Percentiles rank a stretch among this genome's conserved stretches.
Evolutionary conservation across 2,329 filamentous ascomycete species (phyloP).

Genomic region (Huntiella omanensis): DNA sequence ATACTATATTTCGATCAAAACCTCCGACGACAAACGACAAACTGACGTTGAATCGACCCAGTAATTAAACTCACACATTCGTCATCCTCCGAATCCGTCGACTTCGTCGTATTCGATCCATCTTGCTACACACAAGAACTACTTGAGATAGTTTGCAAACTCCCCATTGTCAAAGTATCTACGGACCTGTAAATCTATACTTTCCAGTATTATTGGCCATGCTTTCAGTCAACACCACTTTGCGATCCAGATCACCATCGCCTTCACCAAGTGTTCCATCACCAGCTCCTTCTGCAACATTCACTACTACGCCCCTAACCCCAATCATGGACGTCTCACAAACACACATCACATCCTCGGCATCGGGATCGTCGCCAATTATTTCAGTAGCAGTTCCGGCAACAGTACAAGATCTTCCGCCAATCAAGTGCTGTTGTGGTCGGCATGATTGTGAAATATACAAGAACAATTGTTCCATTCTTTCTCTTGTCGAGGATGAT

Average conservation of each 20-base stretch:
- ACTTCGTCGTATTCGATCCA: no score
- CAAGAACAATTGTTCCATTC: slow-evolving; percentile 56
- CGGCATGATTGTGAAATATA: slow-evolving; percentile 61
- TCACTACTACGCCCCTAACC: slow-evolving; percentile 4
- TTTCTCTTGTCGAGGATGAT: slow-evolving; percentile 72
- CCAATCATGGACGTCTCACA: slow-evolving; percentile 4
- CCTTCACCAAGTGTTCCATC: slow-evolving; percentile 5
- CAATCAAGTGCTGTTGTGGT: slow-evolving; percentile 67
- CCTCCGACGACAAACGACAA: no score
- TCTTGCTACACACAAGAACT: not conserved
- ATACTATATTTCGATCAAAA: no score
- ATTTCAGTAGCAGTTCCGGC: not conserved
- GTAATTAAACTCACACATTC: no score
- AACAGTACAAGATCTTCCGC: slow-evolving; percentile 15
- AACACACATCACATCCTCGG: not conserved
- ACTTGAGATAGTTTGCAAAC: not conserved
- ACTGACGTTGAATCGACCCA: no score
- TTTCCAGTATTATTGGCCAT: not conserved
- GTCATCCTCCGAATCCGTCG: no score
- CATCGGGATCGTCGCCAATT: not conserved
- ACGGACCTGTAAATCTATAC: slow-evolving; percentile 1
- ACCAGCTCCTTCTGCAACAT: slow-evolving; percentile 3
- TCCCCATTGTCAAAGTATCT: not conserved
- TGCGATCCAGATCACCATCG: slow-evolving; percentile 5
- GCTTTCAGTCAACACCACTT: slow-evolving; percentile 1